phyloP scores from a whole-genome alignment of 768 basidiomycete species.

The Rhodosporidiobolus odoratus region DNA sequence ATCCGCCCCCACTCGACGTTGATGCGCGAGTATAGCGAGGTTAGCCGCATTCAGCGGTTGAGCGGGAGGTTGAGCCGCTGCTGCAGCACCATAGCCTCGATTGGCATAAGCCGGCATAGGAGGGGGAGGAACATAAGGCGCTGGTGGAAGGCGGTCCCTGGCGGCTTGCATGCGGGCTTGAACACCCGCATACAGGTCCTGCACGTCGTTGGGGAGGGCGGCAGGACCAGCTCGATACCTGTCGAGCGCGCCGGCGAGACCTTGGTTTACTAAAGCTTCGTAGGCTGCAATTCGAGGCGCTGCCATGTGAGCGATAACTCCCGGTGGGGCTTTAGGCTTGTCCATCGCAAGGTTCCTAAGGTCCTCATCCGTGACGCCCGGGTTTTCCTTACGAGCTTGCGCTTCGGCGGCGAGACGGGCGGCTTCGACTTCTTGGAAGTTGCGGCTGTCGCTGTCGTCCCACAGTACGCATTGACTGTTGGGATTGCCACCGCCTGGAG shows the following conservation, averaged over 20 bases:
- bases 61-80: neutral
- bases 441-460: constrained; percentile 29
- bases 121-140: neutral
- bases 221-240: no score
- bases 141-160: neutral
- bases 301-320: constrained; percentile 13
- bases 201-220: neutral
- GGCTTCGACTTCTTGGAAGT: constrained; percentile 35
- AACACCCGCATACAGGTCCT: neutral
- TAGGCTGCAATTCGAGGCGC: neutral
- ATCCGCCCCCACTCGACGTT: neutral
- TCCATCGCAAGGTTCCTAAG: constrained; percentile 27
- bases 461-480: constrained; percentile 17
- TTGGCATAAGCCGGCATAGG: no score
- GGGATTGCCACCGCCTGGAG: neutral
- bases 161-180: no score
- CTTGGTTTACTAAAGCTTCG: neutral
- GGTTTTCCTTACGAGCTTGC: constrained; percentile 15
- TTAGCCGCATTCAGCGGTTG: neutral
- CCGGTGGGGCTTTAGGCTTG: neutral
- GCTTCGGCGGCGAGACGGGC: constrained; percentile 34
- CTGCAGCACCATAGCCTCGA: no score
- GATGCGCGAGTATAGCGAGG: no score
- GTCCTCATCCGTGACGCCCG: constrained; percentile 29
- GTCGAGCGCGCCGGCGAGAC: no score